Conservation (phyloP, 2,329 filamentous ascomycete genomes). For the Cytospora schulzeri region DNA sequence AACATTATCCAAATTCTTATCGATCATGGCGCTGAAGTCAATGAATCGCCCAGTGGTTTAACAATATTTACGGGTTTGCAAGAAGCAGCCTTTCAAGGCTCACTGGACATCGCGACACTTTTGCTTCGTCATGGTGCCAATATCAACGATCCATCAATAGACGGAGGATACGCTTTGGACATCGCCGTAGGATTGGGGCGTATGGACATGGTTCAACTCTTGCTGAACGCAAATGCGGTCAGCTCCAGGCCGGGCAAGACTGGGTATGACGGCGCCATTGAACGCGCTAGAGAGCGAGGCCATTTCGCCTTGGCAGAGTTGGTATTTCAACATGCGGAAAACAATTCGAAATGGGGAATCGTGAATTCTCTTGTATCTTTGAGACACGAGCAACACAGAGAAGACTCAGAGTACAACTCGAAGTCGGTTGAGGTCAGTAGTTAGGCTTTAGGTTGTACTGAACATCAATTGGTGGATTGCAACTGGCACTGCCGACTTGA, state of each 20-base stretch:
- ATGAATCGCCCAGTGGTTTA: background rate
- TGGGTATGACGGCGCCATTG: conserved; percentile 12
- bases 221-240: conserved; percentile 16
- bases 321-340: conserved; percentile 1
- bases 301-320: background rate
- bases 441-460: background rate
- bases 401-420: background rate
- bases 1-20: background rate
- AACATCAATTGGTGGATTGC: background rate
- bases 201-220: conserved; percentile 16
- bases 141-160: background rate
- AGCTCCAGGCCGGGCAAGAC: background rate
- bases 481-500: background rate
- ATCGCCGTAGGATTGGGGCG: background rate
- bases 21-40: background rate
- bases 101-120: background rate
- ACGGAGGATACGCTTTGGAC: background rate
- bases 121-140: background rate
- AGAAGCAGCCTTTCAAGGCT: background rate
- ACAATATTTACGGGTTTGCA: background rate
- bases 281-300: fast-evolving
- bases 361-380: background rate
- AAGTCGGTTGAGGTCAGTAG: background rate
- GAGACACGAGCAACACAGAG: background rate
- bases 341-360: background rate